Evolutionary conservation across 2,329 filamentous ascomycete species (phyloP).

Genomic region (Tolypocladium tropicale): DNA sequence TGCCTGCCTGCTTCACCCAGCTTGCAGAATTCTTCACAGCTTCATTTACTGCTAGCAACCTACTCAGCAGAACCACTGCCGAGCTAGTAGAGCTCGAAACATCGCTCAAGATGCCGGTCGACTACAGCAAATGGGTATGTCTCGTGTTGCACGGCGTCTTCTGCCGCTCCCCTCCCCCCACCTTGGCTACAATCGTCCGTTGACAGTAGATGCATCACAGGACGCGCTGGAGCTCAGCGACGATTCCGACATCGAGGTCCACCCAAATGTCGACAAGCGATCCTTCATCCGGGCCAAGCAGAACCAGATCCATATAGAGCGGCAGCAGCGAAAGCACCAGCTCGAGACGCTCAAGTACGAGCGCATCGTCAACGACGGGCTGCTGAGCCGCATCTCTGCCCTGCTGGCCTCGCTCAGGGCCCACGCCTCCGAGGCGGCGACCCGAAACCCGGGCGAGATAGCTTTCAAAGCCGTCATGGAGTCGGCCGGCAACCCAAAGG

Average conservation of each 20-base stretch:
- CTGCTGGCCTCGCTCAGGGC: slow-evolving; percentile 66
- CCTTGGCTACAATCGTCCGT: not conserved
- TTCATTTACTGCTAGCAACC: not conserved
- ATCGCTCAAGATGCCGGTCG: slow-evolving; percentile 34
- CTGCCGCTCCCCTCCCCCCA: not conserved
- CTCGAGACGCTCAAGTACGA: slow-evolving; percentile 92
- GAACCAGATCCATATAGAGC: slow-evolving; percentile 89
- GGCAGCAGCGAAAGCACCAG: slow-evolving; percentile 73
- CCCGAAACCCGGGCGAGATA: slow-evolving; percentile 62
- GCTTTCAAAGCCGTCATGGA: slow-evolving; percentile 88
- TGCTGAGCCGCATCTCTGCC: slow-evolving; percentile 72
- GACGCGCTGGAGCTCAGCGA: slow-evolving; percentile 94
- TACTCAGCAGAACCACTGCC: no score
- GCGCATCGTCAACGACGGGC: slow-evolving; percentile 81
- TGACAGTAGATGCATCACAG: slow-evolving; percentile 24
- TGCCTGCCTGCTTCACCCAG: not conserved
- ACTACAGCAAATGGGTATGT: slow-evolving; percentile 61
- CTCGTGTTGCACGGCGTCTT: not conserved
- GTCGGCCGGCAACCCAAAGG: slow-evolving; percentile 58
- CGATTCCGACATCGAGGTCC: slow-evolving; percentile 95
- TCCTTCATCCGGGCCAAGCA: slow-evolving; percentile 99
- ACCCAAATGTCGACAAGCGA: slow-evolving; percentile 96
- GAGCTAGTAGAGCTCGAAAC: not conserved
- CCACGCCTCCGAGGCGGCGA: slow-evolving; percentile 58
- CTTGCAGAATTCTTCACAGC: not conserved